A percentile compares a stretch with the other conserved stretches of the same genome.
Conservation (phyloP, 768 basidiomycete species). For the Phylloporus scabripes region DNA sequence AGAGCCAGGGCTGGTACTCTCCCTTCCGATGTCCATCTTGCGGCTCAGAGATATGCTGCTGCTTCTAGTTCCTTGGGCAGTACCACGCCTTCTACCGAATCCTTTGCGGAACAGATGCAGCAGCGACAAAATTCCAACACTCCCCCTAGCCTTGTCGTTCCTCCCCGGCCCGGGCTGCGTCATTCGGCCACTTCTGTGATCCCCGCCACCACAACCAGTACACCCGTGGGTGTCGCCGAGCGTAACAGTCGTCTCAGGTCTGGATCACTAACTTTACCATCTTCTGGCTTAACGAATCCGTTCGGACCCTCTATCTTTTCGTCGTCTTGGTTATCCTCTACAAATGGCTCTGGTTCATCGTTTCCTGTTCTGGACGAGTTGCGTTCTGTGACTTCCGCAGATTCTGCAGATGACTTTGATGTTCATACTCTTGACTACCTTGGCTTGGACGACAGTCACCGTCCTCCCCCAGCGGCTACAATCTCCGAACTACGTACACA, state of each 20-base stretch:
- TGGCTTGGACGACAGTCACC: slow-evolving; percentile 78
- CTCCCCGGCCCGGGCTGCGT: slow-evolving; percentile 61
- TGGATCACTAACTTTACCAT: slow-evolving; percentile 84
- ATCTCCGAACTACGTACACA: slow-evolving; percentile 86
- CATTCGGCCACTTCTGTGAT: slow-evolving; percentile 69
- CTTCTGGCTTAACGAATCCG: slow-evolving; percentile 70
- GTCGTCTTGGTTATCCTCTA: slow-evolving; percentile 76
- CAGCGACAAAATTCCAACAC: slow-evolving; percentile 34
- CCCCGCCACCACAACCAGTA: slow-evolving; percentile 42
- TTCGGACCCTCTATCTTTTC: slow-evolving; percentile 89
- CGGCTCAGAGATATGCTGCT: slow-evolving; percentile 75
- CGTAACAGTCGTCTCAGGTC: slow-evolving; percentile 84
- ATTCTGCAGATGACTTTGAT: slow-evolving; percentile 82
- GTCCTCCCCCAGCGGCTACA: slow-evolving; percentile 77
- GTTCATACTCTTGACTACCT: slow-evolving; percentile 96
- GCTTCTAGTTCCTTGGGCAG: slow-evolving; percentile 53
- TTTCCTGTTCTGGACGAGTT: slow-evolving; percentile 73
- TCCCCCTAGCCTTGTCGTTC: slow-evolving; percentile 38
- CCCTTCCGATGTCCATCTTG: slow-evolving; percentile 90
- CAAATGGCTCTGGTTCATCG: slow-evolving; percentile 50
- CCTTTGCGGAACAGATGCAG: slow-evolving; percentile 43
- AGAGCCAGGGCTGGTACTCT: slow-evolving; percentile 97
- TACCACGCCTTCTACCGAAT: slow-evolving; percentile 45
- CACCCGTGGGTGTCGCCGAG: slow-evolving; percentile 37
- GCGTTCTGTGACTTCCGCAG: slow-evolving; percentile 73